phyloP scores from a whole-genome alignment of 1,139 yeast species.

The Candida pseudoviswanathii region DNA sequence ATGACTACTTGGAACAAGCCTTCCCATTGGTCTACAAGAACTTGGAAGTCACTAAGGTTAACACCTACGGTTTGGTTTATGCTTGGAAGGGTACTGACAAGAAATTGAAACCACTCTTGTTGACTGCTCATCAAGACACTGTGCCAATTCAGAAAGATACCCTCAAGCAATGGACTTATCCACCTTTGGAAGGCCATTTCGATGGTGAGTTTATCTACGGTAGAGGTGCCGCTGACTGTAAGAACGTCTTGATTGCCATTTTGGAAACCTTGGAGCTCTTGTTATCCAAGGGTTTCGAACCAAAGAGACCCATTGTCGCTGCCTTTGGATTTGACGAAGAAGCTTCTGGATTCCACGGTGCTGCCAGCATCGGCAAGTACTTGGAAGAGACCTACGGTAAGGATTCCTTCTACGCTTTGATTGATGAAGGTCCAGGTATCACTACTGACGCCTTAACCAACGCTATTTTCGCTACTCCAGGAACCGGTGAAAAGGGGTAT shows the following conservation, averaged over 20 bases:
- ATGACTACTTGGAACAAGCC: conserved; percentile 27
- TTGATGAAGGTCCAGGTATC: conserved; percentile 48
- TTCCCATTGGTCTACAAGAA: conserved; percentile 36
- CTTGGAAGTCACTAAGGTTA: conserved; percentile 32
- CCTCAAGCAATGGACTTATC: conserved; percentile 62
- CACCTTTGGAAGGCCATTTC: conserved; percentile 69
- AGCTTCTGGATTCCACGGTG: conserved; percentile 41
- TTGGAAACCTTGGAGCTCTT: conserved; percentile 43
- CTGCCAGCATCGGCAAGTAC: conserved; percentile 28
- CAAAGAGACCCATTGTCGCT: conserved; percentile 39
- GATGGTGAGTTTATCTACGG: conserved; percentile 54
- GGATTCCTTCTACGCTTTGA: conserved; percentile 40
- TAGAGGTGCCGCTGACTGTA: conserved; percentile 46
- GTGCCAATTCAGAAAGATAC: conserved; percentile 76
- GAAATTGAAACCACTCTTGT: conserved; percentile 38
- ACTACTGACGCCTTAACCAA: conserved; percentile 26
- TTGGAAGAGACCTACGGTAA: conserved; percentile 36
- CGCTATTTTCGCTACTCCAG: conserved; percentile 40
- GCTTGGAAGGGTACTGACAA: conserved; percentile 37
- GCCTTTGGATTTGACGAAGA: conserved; percentile 53
- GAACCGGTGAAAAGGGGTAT: conserved; percentile 46
- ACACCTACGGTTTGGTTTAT: conserved; percentile 35
- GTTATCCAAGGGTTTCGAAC: conserved; percentile 29
- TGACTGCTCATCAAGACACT: conserved; percentile 57
- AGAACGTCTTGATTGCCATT: conserved; percentile 40